Percentiles rank a stretch among this genome's conserved stretches.
These are phyloP conservation scores for Jackrogersella multiformis DNA, from an alignment of 495 filamentous ascomycete species.

Conservation along the genomic window DNA sequence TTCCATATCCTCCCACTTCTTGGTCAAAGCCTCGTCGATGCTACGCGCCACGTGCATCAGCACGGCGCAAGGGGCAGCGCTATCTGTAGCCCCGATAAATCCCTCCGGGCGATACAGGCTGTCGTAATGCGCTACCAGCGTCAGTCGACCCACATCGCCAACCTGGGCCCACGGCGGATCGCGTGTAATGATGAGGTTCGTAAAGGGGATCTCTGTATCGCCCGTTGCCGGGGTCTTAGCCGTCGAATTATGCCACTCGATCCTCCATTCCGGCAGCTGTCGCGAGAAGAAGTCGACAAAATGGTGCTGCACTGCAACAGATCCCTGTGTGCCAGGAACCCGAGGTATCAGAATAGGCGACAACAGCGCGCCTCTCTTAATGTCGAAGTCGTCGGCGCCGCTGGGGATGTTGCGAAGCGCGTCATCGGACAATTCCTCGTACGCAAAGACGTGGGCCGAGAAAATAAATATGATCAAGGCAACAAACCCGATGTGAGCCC, in stretches of 20 bases:
- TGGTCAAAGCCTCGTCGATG: constrained; percentile 53
- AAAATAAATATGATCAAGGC: constrained; percentile 35
- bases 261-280: constrained; percentile 76
- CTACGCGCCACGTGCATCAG: constrained; percentile 70
- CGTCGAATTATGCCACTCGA: constrained; percentile 86
- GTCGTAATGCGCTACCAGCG: constrained; percentile 95
- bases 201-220: constrained; percentile 74
- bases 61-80: constrained; percentile 87
- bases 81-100: constrained; percentile 90
- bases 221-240: constrained; percentile 73
- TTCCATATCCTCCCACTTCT: constrained; percentile 52
- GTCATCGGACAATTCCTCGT: constrained; percentile 76
- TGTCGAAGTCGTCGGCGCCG: constrained; percentile 76
- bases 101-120: constrained; percentile 76
- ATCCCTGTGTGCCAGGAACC: constrained; percentile 82
- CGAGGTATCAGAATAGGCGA: constrained; percentile 83
- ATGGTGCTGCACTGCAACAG: constrained; percentile 73
- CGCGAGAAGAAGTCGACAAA: constrained; percentile 77
- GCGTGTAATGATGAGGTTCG: constrained; percentile 79
- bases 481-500: constrained; percentile 28
- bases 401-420: constrained; percentile 70
- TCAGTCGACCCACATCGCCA: constrained; percentile 75
- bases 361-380: constrained; percentile 70
- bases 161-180: constrained; percentile 79
- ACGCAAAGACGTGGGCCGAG: constrained; percentile 56